Evolutionary conservation across 371 early-diverging fungal species (phyloP), one percentile per base, ranked within the genome.

Genomic region (Mortierella sp.): DNA sequence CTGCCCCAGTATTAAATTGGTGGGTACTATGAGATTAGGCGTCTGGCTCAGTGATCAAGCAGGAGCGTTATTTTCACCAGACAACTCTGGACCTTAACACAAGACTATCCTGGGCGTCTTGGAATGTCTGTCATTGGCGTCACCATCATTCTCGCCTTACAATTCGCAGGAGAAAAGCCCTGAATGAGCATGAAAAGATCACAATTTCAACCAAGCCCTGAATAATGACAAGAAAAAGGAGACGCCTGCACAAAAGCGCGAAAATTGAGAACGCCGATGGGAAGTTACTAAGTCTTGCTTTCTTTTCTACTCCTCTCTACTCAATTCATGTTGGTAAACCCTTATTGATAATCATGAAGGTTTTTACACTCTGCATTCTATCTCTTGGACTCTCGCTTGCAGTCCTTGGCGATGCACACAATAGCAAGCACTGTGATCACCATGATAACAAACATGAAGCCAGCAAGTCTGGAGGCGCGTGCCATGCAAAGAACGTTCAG

Each of bases 331-430:
- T n/a, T n/a, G n/a, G n/a, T n/a, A n/a, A n/a, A n/a, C n/a, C n/a
- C n/a, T n/a, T n/a, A n/a, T n/a, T n/a, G n/a, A n/a, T n/a, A n/a
- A n/a, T n/a, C n/a, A 70, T 63, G 64, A 70, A 59, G 60, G 28
- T 70, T 12, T 41, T 50, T 4, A 14, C 64, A 23, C 12, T 70
- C 1, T 56, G 70, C 24, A 62, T 70, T 46, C 56, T 70, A 6
- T 63, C 64, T 6, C 15, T 70, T 23, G 64, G 63, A 8, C 27
- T 70, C 31, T 70, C 70, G 28, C 57, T 70, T 11, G 64, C 54
- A 3, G 46, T 53, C 42, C 26, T 70, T 14, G 27, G 64, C 6
- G 70, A 70, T 27, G 56, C 56, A 11, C 48, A 43, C 17, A 37
- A 28, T 28, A 48, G 28, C 34, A 51, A 60, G 34, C 27, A 42